Evolutionary conservation across 139 green algal species (phyloP), one percentile per base, ranked within the genome.

Genomic region (Coelastrella sp.): DNA sequence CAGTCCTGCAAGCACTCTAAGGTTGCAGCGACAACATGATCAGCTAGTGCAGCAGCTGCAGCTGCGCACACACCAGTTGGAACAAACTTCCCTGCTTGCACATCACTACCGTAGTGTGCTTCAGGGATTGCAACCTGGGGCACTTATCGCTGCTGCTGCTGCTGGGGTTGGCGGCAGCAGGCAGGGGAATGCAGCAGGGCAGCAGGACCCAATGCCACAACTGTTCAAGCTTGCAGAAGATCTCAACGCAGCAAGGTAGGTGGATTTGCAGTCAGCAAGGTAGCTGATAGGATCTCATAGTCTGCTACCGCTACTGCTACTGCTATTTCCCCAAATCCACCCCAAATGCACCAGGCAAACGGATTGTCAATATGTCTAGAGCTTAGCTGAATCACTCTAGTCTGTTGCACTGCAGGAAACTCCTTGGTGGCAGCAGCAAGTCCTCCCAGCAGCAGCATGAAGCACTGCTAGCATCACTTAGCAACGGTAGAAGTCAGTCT

Each of bases 401-500:
- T 73, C 64, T 13, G 64, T 73, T 73, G 64, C 64, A 73, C 19
- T 77, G 71, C 19, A 77, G 19, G 17, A 77, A 22, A 10, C 71
- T 77, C 71, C 19, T 77, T 16, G 19, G 19, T 16, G 19, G 19
- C 79, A 84, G n/a, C 79, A 84, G 79, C 57, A 57, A n/a, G 5
- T 84, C 79, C 2, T n/a, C 56, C n/a, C 79, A 84, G 79, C 79
- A 84, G 19, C 79, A 68, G 79, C 79, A 84, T 32, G 58, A 84
- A 5, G 16, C 56, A 47, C 54, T 64, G 59, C 17, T 84, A 19
- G 17, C 57, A 56, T 61, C 79, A 14, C 57, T 54, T 2, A 22
- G 11, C 71, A 77, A 77, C 75, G 61, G 75, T 22, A 80, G 75
- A n/a, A 80, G 22, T 16, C 10, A 32, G n/a, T 10, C 22, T 47